phyloP scores from a whole-genome alignment of 2,329 filamentous ascomycete species.

The Cladosporium sp. region DNA sequence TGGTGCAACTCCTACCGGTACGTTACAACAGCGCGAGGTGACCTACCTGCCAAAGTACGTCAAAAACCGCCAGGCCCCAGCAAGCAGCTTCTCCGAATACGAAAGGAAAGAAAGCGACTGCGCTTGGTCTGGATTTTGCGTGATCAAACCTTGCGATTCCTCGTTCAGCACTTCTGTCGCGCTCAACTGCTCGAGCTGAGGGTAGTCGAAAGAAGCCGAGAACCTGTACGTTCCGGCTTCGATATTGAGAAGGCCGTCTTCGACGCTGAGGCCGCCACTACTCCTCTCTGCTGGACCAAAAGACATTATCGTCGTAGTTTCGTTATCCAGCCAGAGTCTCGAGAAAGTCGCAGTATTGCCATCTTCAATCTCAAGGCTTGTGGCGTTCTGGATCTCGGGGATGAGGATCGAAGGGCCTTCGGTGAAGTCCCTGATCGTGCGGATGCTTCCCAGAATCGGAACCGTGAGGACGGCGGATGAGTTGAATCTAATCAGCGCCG shows the following conservation, averaged over 20 bases:
- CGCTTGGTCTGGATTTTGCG: constrained; percentile 50
- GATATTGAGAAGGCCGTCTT: constrained; percentile 51
- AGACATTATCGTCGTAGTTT: constrained; percentile 57
- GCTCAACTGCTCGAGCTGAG: constrained; percentile 59
- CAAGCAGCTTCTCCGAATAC: constrained; percentile 63
- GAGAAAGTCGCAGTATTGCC: constrained; percentile 51
- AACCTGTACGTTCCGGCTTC: constrained; percentile 59
- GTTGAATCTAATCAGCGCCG: constrained; percentile 59
- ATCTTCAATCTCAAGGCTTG: constrained; percentile 45
- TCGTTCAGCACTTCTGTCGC: constrained; percentile 54
- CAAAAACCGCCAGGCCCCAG: constrained; percentile 66
- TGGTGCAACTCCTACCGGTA: background rate
- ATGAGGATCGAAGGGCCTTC: constrained; percentile 59
- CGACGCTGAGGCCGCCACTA: constrained; percentile 42
- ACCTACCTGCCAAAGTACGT: constrained; percentile 63
- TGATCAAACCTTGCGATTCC: constrained; percentile 49
- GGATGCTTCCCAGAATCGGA: constrained; percentile 63
- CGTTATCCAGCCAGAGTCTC: constrained; percentile 64
- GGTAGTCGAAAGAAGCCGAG: constrained; percentile 63
- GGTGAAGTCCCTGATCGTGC: constrained; percentile 64
- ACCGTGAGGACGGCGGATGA: constrained; percentile 57
- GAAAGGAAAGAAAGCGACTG: constrained; percentile 64
- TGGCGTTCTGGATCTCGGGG: constrained; percentile 57
- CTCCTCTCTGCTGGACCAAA: constrained; percentile 45
- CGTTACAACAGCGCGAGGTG: background rate